A percentile compares a stretch with the other conserved stretches of the same genome.
These are phyloP conservation scores for Paralagenidium karlingii DNA, from an alignment of 352 stramenopile genomes.

Conservation along the genomic window DNA sequence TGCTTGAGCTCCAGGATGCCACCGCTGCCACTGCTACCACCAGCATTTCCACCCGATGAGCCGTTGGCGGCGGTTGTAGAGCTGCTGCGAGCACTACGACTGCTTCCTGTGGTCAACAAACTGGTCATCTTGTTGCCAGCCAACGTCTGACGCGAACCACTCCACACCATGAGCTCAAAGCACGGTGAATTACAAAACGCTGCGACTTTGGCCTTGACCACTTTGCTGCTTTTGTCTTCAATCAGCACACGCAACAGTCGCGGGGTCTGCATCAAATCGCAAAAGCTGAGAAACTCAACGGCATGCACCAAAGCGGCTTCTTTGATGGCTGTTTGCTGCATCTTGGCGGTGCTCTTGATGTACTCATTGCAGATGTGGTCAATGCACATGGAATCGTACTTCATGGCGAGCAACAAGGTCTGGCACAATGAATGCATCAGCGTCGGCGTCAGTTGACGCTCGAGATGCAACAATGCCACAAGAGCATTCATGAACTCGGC, in stretches of 20 bases:
- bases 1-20: too few relatives aligned
- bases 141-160: too few relatives aligned
- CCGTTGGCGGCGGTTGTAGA: too few relatives aligned
- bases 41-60: too few relatives aligned
- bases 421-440: slow-evolving; percentile 50
- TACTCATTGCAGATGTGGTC: slow-evolving; percentile 23
- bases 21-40: too few relatives aligned
- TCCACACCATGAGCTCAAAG: too few relatives aligned
- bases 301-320: slow-evolving; percentile 50
- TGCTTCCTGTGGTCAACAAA: too few relatives aligned
- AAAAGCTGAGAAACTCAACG: slow-evolving; percentile 55
- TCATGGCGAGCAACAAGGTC: slow-evolving; percentile 46
- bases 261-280: slow-evolving; percentile 22
- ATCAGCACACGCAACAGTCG: slow-evolving; percentile 55
- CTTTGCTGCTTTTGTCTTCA: slow-evolving; percentile 55
- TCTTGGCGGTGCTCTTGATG: slow-evolving; percentile 29
- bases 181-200: too few relatives aligned
- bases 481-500: too few relatives aligned
- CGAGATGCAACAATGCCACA: slow-evolving; percentile 23
- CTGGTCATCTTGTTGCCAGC: too few relatives aligned
- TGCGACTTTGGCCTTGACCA: slow-evolving; percentile 60
- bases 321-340: slow-evolving; percentile 29
- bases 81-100: too few relatives aligned
- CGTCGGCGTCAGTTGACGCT: slow-evolving; percentile 33
- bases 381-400: slow-evolving; percentile 25